Evolutionary conservation across 352 stramenopile species (phyloP), one percentile per base, ranked within the genome.

Genomic region (Phytophthora melonis): DNA sequence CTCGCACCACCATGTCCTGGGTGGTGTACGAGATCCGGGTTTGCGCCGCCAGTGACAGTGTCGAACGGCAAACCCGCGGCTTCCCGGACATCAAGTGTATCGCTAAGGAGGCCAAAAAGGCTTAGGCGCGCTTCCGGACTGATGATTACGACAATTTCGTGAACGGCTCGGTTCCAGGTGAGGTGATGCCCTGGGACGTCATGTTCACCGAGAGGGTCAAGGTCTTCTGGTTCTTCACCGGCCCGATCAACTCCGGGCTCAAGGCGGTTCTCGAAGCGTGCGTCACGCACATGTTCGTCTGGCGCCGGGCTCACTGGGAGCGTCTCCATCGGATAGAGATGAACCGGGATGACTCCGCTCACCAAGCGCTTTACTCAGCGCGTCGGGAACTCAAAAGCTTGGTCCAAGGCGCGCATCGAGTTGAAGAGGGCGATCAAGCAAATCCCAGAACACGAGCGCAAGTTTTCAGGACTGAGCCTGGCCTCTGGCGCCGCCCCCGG

Each of bases 21-120:
- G 16, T 58, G 5, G 30, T 23, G 0, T 47, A 49, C 18, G 3
- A 11, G 30, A 49, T 30, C 9, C 54, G 30, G 16, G 30, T 60
- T 5, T 60, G 30, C 7, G 3, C 30, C 0, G 14, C 30, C 18
- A 9, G 30, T 0, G 54, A 19, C 10, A 23, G n/a, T 6, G 3
- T 6, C 1, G 13, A 13, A 0, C 16, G 14, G 0, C 54, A 60
- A 1, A 16, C 54, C 9, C 18, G 54, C 18, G 27, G 54, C 3
- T 47, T 60, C 10, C 54, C 32, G 16, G 54, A 30, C 30, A 25
- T 25, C 32, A 60, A 60, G 54, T 60, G 54, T 21, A 5, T 60
- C 2, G 30, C 54, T 1, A 49, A 4, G 0, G 18, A 47, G 3
- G 16, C n/a, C 5, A 60, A 25, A n/a, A 8, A 5, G 16, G 18